phyloP scores from a whole-genome alignment of 2,329 filamentous ascomycete species.

The Hypoxylon sp. region DNA sequence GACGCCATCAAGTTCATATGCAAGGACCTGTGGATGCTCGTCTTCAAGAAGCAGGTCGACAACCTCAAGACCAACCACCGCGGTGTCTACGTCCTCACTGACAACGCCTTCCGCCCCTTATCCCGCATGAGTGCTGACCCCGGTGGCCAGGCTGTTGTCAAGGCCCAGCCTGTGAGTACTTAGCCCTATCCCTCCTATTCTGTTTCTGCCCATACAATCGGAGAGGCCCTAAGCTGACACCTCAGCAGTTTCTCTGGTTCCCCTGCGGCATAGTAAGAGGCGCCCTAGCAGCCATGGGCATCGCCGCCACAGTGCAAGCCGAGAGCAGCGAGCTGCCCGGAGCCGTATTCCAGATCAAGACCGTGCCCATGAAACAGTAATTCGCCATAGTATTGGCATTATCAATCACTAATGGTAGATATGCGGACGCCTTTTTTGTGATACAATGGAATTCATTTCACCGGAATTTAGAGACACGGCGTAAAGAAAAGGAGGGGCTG shows the following conservation, averaged over 20 bases:
- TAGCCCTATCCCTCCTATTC: slow-evolving; percentile 18
- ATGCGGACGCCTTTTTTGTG: neutral
- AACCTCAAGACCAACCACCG: slow-evolving; percentile 99
- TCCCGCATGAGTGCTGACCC: slow-evolving; percentile 89
- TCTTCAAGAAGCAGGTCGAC: slow-evolving; percentile 97
- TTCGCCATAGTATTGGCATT: neutral
- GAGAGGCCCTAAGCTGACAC: slow-evolving; percentile 3
- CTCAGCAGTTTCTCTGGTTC: slow-evolving; percentile 87
- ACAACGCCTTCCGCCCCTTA: slow-evolving; percentile 91
- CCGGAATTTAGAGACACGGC: slow-evolving; percentile 18
- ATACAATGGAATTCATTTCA: neutral
- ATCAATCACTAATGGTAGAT: neutral
- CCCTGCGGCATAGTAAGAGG: slow-evolving; percentile 94
- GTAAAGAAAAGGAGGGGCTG: slow-evolving; percentile 17
- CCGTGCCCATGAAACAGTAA: slow-evolving; percentile 72
- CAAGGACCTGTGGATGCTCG: slow-evolving; percentile 96
- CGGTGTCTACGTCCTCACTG: slow-evolving; percentile 95
- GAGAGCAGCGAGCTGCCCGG: slow-evolving; percentile 89
- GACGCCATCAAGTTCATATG: slow-evolving; percentile 99
- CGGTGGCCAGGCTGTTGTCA: slow-evolving; percentile 78
- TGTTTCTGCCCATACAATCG: neutral
- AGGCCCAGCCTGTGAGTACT: slow-evolving; percentile 81
- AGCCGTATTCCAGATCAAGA: slow-evolving; percentile 97
- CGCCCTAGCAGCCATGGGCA: slow-evolving; percentile 91
- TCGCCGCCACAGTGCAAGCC: slow-evolving; percentile 91